Percentiles rank a stretch among this genome's conserved stretches.
Evolutionary conservation across 2,329 filamentous ascomycete species (phyloP).

Genomic region (Fonsecaea erecta): DNA sequence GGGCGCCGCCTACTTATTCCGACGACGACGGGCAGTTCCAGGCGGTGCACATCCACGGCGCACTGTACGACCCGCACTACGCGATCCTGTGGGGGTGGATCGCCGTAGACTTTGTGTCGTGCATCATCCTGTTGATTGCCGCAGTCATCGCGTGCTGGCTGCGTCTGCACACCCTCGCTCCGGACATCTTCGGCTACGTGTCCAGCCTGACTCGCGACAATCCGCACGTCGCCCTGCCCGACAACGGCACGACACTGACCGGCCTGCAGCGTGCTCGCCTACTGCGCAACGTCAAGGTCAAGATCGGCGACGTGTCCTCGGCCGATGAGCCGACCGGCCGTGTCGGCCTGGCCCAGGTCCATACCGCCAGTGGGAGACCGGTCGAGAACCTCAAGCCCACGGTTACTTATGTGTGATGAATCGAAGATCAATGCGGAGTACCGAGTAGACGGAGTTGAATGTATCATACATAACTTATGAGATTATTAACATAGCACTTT

Average conservation of each 20-base stretch:
- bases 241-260: constrained; percentile 1
- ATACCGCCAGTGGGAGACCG: neutral
- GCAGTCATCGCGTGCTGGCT: constrained; percentile 13
- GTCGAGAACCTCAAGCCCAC: neutral
- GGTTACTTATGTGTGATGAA: neutral
- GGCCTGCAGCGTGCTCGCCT: constrained; percentile 2
- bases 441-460: too few relatives aligned
- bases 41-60: neutral
- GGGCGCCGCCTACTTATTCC: constrained; percentile 1
- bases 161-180: constrained; percentile 15
- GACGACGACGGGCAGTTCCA: neutral
- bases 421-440: too few relatives aligned
- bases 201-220: constrained; percentile 15
- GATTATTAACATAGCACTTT: too few relatives aligned
- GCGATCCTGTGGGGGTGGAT: constrained; percentile 19
- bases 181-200: constrained; percentile 15
- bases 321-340: neutral
- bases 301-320: constrained; percentile 11
- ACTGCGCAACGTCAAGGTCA: constrained; percentile 1
- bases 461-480: too few relatives aligned
- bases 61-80: constrained; percentile 18
- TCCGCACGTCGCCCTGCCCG: neutral
- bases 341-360: neutral
- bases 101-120: constrained; percentile 16
- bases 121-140: constrained; percentile 8